Evolutionary conservation across 306 rosid species (phyloP), one percentile per base, ranked within the genome.

Genomic region (Cyamopsis tetragonoloba): DNA sequence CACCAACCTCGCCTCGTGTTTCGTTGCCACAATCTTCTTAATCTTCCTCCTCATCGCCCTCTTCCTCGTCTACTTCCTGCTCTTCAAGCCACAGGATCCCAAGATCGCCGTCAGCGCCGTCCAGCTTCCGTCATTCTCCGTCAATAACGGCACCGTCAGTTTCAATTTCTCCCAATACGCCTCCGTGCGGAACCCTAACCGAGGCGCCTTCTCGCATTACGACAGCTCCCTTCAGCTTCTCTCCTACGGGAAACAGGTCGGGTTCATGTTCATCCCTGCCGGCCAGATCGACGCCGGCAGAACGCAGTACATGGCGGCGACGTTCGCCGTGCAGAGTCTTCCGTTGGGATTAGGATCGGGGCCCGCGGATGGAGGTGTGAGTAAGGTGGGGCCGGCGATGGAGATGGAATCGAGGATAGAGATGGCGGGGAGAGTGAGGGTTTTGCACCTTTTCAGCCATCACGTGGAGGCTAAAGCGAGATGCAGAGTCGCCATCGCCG

Each of bases 261-360:
- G 98, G 0, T 93, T 93, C 86, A 75, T 93, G 96, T 93, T 93
- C 76, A 89, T 93, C 1, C 98, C 98, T 24, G 97, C 98, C 68
- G 96, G 89, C 1, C 71, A 73, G 68, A 83, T 93, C 80, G 87
- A 77, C 31, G 74, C 97, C 13, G 85, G 86, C 0, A 77, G 68
- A 39, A 93, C 97, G 15, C 79, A 88, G 70, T 79, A 66, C 82
- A 81, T 93, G 88, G 90, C 89, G 0, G 98, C 96, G 15, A 89
- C 93, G 0, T 88, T 93, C 48, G 66, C 89, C 19, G 97, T 89
- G 0, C 78, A 82, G 54, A 80, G 97, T 3, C 81, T 89, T 39
- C 87, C 91, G 0, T 14, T 38, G 63, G 60, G 15, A 24, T 51
- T 62, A 56, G 60, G 15, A 24, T 51, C 58, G 60, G 83, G 74